Evolutionary conservation across 75 land plant species (phyloP).

Genomic region (Sequoia sempervirens): DNA sequence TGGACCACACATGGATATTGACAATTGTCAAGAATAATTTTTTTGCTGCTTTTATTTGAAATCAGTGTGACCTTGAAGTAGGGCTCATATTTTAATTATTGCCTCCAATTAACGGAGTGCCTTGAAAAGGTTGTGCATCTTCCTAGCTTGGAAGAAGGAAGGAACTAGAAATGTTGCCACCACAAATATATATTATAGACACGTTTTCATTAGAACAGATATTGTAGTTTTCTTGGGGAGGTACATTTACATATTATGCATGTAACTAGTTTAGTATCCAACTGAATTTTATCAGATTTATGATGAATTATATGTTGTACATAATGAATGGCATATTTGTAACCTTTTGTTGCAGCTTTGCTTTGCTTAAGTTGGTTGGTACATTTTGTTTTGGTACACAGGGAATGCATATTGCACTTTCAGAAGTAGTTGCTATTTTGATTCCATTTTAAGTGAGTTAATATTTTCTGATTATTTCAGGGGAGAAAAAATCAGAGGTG

Average conservation of each 20-base stretch:
- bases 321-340: not conserved
- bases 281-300: not conserved
- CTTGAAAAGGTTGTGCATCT: not conserved
- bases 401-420: not conserved
- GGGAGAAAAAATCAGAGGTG: constrained; percentile 47
- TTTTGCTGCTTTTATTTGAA: not conserved
- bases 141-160: not conserved
- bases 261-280: not conserved
- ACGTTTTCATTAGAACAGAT: not conserved
- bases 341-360: not conserved
- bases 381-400: too few species aligned
- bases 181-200: not conserved
- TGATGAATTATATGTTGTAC: not conserved
- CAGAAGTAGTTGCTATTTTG: not conserved
- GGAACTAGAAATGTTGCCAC: not conserved
- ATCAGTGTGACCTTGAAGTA: not conserved
- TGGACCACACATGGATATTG: not conserved
- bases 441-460: not conserved
- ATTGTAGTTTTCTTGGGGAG: not conserved
- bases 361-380: not conserved
- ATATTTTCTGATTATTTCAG: constrained; percentile 18
- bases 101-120: not conserved
- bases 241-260: not conserved
- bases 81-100: not conserved
- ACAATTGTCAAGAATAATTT: not conserved